These are phyloP conservation scores for Candida nonsorbophila DNA, from an alignment of 805 yeast species.

Conservation along the genomic window DNA sequence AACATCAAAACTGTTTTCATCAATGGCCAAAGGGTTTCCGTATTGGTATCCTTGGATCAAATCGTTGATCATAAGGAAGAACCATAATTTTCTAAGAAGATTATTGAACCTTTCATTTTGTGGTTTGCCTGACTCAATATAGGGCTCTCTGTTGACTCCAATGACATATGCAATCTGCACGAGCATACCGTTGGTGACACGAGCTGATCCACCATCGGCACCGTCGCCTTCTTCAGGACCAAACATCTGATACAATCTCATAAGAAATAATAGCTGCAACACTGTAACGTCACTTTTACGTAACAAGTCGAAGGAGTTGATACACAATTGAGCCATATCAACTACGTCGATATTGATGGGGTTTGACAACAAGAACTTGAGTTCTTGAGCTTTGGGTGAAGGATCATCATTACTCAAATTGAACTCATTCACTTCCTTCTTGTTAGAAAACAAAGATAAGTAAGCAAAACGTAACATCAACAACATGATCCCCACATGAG, in stretches of 20 bases:
- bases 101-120: slow-evolving; percentile 16
- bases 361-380: slow-evolving; percentile 21
- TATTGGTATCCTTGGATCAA: slow-evolving; percentile 23
- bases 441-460: slow-evolving; percentile 33
- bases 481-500: slow-evolving; percentile 27
- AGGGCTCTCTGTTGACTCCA: slow-evolving; percentile 69
- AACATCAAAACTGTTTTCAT: slow-evolving; percentile 23
- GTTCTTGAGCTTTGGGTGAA: slow-evolving; percentile 15
- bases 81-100: slow-evolving; percentile 34
- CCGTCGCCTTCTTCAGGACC: slow-evolving; percentile 58
- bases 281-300: slow-evolving; percentile 42
- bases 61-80: slow-evolving; percentile 22
- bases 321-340: slow-evolving; percentile 29
- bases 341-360: slow-evolving; percentile 27
- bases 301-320: slow-evolving; percentile 27
- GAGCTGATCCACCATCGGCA: slow-evolving; percentile 56
- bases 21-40: slow-evolving; percentile 28
- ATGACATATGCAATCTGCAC: slow-evolving; percentile 63
- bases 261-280: slow-evolving; percentile 48
- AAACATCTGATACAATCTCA: slow-evolving; percentile 46
- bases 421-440: slow-evolving; percentile 21
- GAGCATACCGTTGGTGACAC: slow-evolving; percentile 49
- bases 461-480: slow-evolving; percentile 30
- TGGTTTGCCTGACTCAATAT: slow-evolving; percentile 19
- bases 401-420: slow-evolving; percentile 19